Percentiles rank a stretch among this genome's conserved stretches.
Conservation (phyloP, 495 filamentous ascomycete genomes). For the Amphirosellinia nigrospora region DNA sequence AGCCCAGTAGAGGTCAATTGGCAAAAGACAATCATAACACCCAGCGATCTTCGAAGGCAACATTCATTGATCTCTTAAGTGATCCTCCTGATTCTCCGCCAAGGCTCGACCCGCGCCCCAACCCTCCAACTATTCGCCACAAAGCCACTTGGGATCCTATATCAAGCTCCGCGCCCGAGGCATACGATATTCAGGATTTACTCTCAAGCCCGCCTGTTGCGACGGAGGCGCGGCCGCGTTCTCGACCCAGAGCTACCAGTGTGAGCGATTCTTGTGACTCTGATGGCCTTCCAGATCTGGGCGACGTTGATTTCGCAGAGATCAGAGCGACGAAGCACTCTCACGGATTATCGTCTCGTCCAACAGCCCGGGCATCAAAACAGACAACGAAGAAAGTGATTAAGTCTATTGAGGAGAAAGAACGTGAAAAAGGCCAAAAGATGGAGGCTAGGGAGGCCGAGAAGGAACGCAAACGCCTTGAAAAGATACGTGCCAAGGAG, state of each 20-base stretch:
- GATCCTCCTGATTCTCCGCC: slow-evolving; percentile 20
- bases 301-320: slow-evolving; percentile 39
- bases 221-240: background rate
- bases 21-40: slow-evolving; percentile 5
- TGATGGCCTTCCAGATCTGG: slow-evolving; percentile 50
- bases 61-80: slow-evolving; percentile 39
- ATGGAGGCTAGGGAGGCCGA: slow-evolving; percentile 59
- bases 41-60: slow-evolving; percentile 14
- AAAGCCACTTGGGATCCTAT: slow-evolving; percentile 55
- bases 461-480: slow-evolving; percentile 55
- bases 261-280: slow-evolving; percentile 39
- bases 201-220: slow-evolving; percentile 22
- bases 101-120: slow-evolving; percentile 11
- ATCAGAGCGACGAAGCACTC: slow-evolving; percentile 16
- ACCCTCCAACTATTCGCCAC: slow-evolving; percentile 23
- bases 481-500: slow-evolving; percentile 62
- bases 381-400: slow-evolving; percentile 27
- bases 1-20: background rate
- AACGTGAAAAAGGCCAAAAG: slow-evolving; percentile 43
- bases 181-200: slow-evolving; percentile 18
- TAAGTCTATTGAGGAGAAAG: slow-evolving; percentile 45
- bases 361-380: slow-evolving; percentile 17
- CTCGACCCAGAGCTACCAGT: slow-evolving; percentile 12
- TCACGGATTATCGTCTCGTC: slow-evolving; percentile 30
- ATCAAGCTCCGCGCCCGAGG: slow-evolving; percentile 53